These are phyloP conservation scores for Graphilbum sp. DNA, from an alignment of 2,329 filamentous ascomycete genomes.

Conservation along the genomic window DNA sequence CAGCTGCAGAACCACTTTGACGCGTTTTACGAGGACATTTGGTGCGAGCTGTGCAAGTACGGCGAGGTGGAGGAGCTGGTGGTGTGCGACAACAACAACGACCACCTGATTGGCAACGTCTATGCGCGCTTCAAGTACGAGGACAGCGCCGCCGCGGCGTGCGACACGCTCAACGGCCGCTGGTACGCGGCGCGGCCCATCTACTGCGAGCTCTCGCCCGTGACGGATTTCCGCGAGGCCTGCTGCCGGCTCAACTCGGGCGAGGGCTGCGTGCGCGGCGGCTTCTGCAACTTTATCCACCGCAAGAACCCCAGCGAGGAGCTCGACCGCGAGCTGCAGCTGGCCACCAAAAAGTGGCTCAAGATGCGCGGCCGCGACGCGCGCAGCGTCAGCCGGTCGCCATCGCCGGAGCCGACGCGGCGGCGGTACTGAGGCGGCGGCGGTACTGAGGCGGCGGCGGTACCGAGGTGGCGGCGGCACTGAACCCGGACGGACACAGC, in stretches of 20 bases:
- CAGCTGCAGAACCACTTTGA: slow-evolving; percentile 99
- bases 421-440: slow-evolving; percentile 48
- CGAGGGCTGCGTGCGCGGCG: slow-evolving; percentile 87
- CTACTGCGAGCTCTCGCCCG: slow-evolving; percentile 93
- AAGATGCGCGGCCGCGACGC: slow-evolving; percentile 69
- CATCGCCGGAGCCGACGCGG: slow-evolving; percentile 69
- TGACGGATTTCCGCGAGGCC: slow-evolving; percentile 95
- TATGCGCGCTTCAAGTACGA: slow-evolving; percentile 99
- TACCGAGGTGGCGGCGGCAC: slow-evolving; percentile 45
- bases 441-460: slow-evolving; percentile 48
- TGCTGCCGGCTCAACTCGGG: slow-evolving; percentile 90
- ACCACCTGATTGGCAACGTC: slow-evolving; percentile 96
- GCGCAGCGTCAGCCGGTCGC: slow-evolving; percentile 65
- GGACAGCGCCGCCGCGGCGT: slow-evolving; percentile 83
- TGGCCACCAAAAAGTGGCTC: slow-evolving; percentile 94
- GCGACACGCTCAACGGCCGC: slow-evolving; percentile 81
- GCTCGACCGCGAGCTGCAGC: slow-evolving; percentile 70
- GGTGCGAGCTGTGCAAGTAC: slow-evolving; percentile 99
- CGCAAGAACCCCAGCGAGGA: slow-evolving; percentile 86
- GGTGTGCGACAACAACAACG: slow-evolving; percentile 98
- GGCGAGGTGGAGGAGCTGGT: slow-evolving; percentile 95
- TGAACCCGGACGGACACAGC: no score
- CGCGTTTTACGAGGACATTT: slow-evolving; percentile 98
- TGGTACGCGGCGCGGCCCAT: slow-evolving; percentile 97
- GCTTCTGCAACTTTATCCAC: slow-evolving; percentile 99